Evolutionary conservation across 2,329 filamentous ascomycete species (phyloP).

Genomic region (Ophiosphaerella narmari): DNA sequence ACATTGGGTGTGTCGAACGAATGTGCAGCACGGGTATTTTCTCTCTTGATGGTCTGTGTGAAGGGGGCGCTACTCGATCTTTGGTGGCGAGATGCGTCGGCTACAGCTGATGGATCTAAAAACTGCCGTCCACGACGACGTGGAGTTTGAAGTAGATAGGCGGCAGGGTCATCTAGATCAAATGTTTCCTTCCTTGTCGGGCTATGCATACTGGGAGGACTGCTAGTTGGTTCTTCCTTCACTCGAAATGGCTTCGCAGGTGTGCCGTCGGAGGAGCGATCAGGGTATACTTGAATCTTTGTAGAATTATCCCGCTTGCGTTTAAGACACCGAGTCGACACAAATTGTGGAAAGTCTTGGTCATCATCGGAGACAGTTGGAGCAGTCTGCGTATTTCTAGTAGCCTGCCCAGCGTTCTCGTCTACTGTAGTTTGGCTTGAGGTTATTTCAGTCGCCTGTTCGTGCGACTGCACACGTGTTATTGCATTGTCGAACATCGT

Average conservation of each 20-base stretch:
- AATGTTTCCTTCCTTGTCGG: slow-evolving; percentile 47
- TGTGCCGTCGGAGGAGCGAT: slow-evolving; percentile 35
- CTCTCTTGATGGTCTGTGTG: slow-evolving; percentile 21
- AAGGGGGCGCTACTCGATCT: slow-evolving; percentile 37
- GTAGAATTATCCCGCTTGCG: slow-evolving; percentile 42
- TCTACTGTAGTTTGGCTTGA: slow-evolving; percentile 54
- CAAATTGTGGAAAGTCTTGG: slow-evolving; percentile 49
- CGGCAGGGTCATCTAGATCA: slow-evolving; percentile 49
- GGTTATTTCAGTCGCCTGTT: slow-evolving; percentile 18
- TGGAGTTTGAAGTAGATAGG: slow-evolving; percentile 39
- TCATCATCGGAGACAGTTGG: slow-evolving; percentile 23
- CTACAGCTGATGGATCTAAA: slow-evolving; percentile 10
- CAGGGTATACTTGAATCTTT: slow-evolving; percentile 22
- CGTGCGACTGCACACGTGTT: slow-evolving; percentile 1
- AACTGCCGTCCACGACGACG: slow-evolving; percentile 12
- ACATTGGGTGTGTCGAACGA: neutral
- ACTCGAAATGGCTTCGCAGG: slow-evolving; percentile 40
- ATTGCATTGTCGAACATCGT: neutral
- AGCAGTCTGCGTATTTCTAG: slow-evolving; percentile 2
- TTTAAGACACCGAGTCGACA: slow-evolving; percentile 51
- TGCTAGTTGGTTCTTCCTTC: slow-evolving; percentile 48
- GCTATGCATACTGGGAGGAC: slow-evolving; percentile 24
- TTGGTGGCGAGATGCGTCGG: slow-evolving; percentile 25
- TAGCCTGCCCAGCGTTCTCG: slow-evolving; percentile 28
- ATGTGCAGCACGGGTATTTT: slow-evolving; percentile 5